phyloP scores from a whole-genome alignment of 306 rosid species.

The Lathyrus aphaca region DNA sequence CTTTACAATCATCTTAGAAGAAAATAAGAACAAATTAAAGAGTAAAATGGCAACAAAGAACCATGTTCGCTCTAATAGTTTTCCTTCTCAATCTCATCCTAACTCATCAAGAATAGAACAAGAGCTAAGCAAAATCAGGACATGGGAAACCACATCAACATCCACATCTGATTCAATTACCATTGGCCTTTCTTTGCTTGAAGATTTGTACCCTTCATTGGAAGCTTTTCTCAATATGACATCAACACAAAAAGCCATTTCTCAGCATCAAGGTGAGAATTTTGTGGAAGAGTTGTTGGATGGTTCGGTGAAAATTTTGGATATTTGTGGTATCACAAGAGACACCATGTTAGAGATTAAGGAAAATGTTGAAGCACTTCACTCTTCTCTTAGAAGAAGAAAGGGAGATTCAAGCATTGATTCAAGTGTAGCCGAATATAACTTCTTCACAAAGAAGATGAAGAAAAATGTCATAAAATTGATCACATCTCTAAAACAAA shows the following conservation, averaged over 20 bases:
- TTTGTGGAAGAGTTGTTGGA: conserved; percentile 61
- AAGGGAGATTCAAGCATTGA: conserved; percentile 57
- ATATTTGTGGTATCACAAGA: conserved; percentile 63
- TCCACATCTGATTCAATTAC: conserved; percentile 49
- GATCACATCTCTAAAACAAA: conserved; percentile 43
- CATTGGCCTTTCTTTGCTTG: conserved; percentile 48
- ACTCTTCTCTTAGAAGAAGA: conserved; percentile 65
- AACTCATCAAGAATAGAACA: conserved; percentile 53
- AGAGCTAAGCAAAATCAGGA: conserved; percentile 53
- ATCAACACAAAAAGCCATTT: conserved; percentile 58
- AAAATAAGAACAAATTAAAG: neutral
- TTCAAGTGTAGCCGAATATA: conserved; percentile 45
- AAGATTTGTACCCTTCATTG: conserved; percentile 54
- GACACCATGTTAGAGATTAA: conserved; percentile 53
- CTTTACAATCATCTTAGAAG: neutral
- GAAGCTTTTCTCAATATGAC: conserved; percentile 62
- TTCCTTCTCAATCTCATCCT: conserved; percentile 78
- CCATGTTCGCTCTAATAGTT: conserved; percentile 64
- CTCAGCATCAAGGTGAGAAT: conserved; percentile 44
- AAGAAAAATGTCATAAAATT: conserved; percentile 58
- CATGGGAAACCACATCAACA: conserved; percentile 48
- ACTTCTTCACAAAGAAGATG: conserved; percentile 51
- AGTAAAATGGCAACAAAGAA: conserved; percentile 53
- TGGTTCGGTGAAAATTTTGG: conserved; percentile 64
- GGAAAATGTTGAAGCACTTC: conserved; percentile 59